Base-by-base conservation (phyloP, 2,329 filamentous ascomycete genomes). In the Microascus cirrosus region DNA sequence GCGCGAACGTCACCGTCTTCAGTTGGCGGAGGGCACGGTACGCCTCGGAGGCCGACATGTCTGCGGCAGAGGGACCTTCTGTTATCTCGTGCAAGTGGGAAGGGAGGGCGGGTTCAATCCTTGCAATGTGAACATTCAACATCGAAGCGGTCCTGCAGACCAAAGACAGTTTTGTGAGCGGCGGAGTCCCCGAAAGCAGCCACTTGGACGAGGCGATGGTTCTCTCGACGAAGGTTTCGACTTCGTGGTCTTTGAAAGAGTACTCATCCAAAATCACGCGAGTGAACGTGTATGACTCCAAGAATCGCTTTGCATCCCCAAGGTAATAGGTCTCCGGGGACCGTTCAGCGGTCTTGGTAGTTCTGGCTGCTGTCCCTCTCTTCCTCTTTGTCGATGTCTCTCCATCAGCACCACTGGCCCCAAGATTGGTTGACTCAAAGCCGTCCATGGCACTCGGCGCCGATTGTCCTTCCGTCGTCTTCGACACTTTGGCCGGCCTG, bases 201-300 rank as follows among this genome's bases (percentile, higher is more conserved):
- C 74, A 77, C 56, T 74, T 76, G 10, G 70, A 65, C 24, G 60
- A 61, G 3, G 74, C 68, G 1, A 66, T 56, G 7, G 63, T 62
- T 10, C 68, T 64, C 20, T 62, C 61, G 24, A 76, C 62, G 60
- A 76, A 75, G 8, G 67, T 61, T 0, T 64, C 60, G 2, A 70
- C 63, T 2, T 59, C 32, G 3, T 59, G 59, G 25, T 73, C 67
- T 42, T 68, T 63, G 58, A 76, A 76, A 0, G 74, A 74, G 60
- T 72, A 75, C 59, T 77, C 74, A 58, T 77, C 74, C 61, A 71
- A 71, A 11, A 77, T 65, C 12, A 75, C 63, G 3, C 73, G 68
- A 20, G 68, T 60, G 36, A 67, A 76, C 36, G 65, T 71, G 60
- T 70, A 75, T 45, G 65, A 63, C 59, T 76, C 71, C 0, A 77